Evolutionary conservation across 2,329 filamentous ascomycete species (phyloP).

Genomic region (Penicillium sp.): DNA sequence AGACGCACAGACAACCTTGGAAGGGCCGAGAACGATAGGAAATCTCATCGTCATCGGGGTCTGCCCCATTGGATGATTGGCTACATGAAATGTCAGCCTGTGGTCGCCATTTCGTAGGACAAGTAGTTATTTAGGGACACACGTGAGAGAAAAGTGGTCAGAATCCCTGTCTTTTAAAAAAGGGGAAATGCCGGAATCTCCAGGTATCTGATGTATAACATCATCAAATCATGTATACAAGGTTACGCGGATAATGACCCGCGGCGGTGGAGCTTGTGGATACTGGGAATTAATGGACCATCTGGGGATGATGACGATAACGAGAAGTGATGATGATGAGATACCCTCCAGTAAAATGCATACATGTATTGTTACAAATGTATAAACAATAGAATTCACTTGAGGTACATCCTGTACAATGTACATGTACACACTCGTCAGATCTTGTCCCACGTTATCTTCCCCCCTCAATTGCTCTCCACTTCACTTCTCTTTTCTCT

Average conservation of each 20-base stretch:
- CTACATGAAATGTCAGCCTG: not conserved
- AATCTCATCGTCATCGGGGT: constrained; percentile 17
- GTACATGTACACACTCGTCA: not conserved
- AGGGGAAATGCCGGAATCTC: not conserved
- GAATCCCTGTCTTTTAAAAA: not conserved
- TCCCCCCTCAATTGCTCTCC: constrained; percentile 3
- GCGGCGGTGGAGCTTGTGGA: constrained; percentile 11
- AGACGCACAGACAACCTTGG: constrained; percentile 15
- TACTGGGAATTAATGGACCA: not conserved
- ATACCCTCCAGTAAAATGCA: not conserved
- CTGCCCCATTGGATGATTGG: constrained; percentile 7
- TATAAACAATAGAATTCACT: constrained; percentile 1
- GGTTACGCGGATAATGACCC: constrained; percentile 6
- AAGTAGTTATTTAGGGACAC: not conserved
- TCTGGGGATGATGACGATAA: constrained; percentile 5
- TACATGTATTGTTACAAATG: not conserved
- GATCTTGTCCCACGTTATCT: constrained; percentile 15
- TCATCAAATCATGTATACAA: not conserved
- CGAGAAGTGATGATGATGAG: constrained; percentile 18
- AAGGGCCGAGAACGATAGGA: constrained; percentile 8
- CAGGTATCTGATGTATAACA: not conserved
- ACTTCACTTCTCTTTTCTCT: constrained; percentile 1
- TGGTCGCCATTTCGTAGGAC: not conserved
- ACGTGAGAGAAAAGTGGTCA: not conserved
- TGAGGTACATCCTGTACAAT: not conserved